Percentiles rank a stretch among this genome's conserved stretches.
Conservation (phyloP, 768 basidiomycete species). For the Tulasnella sp. region DNA sequence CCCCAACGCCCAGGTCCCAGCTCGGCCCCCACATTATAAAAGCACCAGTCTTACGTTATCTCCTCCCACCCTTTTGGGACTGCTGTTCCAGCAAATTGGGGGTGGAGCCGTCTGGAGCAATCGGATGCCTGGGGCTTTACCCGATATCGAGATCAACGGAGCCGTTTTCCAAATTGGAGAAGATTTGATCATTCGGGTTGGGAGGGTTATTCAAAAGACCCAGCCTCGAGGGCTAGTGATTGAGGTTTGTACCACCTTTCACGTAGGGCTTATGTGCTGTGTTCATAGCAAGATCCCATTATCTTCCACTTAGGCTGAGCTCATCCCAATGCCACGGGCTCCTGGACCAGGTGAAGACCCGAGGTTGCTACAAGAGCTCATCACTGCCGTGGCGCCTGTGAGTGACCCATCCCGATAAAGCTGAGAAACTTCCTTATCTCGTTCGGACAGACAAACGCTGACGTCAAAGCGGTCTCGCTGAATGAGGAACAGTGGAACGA, state of each 20-base stretch:
- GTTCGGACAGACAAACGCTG: constrained; percentile 13
- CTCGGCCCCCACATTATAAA: constrained; percentile 12
- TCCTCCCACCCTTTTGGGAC: not conserved
- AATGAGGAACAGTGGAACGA: constrained; percentile 25
- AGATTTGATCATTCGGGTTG: constrained; percentile 25
- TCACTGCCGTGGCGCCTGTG: constrained; percentile 16
- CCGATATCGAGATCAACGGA: constrained; percentile 24
- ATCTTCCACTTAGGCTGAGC: constrained; percentile 16
- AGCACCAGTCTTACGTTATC: constrained; percentile 24
- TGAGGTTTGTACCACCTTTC: constrained; percentile 4
- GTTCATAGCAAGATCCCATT: not conserved
- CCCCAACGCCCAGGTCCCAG: not conserved
- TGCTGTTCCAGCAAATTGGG: constrained; percentile 20
- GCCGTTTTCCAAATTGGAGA: constrained; percentile 18
- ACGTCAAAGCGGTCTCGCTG: constrained; percentile 20
- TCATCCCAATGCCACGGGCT: constrained; percentile 21
- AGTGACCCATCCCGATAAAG: not conserved
- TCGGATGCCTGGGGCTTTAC: constrained; percentile 11
- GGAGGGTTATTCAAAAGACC: constrained; percentile 10
- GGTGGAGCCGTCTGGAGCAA: constrained; percentile 21
- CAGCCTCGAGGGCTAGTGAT: constrained; percentile 17
- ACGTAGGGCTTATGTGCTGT: not conserved
- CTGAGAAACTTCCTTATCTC: not conserved
- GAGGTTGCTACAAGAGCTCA: constrained; percentile 3
- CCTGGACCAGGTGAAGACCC: not conserved